A percentile compares a stretch with the other conserved stretches of the same genome.
These are phyloP conservation scores for Corylus heterophylla DNA, from an alignment of 306 rosid species.

Conservation along the genomic window DNA sequence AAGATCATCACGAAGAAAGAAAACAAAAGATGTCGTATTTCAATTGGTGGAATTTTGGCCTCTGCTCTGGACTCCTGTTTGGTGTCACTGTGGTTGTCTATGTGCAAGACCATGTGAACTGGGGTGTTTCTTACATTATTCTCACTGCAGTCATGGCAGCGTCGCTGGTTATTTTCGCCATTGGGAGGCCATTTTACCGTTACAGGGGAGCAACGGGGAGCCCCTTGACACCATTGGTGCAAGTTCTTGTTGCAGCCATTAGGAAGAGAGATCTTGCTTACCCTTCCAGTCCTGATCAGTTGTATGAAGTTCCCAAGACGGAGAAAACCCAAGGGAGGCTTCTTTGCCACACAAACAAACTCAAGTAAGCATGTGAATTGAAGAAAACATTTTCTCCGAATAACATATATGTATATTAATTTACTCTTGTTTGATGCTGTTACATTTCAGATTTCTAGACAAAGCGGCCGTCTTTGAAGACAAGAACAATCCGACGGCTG, in stretches of 20 bases:
- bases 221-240: conserved; percentile 89
- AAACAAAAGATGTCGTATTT: conserved; percentile 86
- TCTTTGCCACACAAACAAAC: conserved; percentile 70
- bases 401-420: too few relatives aligned
- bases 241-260: conserved; percentile 82
- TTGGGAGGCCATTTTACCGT: conserved; percentile 71
- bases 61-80: conserved; percentile 69
- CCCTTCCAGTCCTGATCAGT: conserved; percentile 55
- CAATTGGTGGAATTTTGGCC: conserved; percentile 93
- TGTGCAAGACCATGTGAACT: conserved; percentile 69
- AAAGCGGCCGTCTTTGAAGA: conserved; percentile 72
- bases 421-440: not conserved
- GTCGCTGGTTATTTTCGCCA: conserved; percentile 62
- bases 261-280: conserved; percentile 58
- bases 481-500: conserved; percentile 25
- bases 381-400: not conserved
- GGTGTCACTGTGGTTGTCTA: conserved; percentile 89
- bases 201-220: conserved; percentile 68
- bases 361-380: conserved; percentile 51
- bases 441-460: conserved; percentile 72
- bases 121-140: conserved; percentile 76
- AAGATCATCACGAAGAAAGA: conserved; percentile 61
- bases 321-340: conserved; percentile 41
- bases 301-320: conserved; percentile 59
- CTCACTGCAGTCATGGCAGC: conserved; percentile 65